phyloP scores from a whole-genome alignment of 306 rosid species.

The Castanea mollissima region DNA sequence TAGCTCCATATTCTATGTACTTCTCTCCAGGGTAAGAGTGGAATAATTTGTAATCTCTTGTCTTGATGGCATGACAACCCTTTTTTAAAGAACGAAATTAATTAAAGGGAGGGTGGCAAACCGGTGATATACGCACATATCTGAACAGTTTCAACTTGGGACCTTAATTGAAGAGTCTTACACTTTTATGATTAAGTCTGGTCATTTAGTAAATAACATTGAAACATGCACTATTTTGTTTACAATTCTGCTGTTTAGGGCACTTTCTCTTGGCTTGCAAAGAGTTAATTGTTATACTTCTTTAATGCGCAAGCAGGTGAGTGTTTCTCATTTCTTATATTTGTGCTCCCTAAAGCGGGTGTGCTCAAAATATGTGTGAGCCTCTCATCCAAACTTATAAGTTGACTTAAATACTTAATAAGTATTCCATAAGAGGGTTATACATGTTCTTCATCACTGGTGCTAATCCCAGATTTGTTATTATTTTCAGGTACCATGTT shows the following conservation, averaged over 20 bases:
- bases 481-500: constrained; percentile 80
- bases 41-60: background rate
- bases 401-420: background rate
- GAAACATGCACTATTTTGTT: background rate
- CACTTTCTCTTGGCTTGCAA: background rate
- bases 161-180: background rate
- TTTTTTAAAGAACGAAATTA: background rate
- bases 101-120: background rate
- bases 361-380: background rate
- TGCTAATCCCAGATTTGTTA: background rate
- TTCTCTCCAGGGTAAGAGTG: background rate
- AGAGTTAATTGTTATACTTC: background rate
- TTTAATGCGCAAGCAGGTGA: background rate
- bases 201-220: background rate
- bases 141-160: background rate
- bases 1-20: background rate
- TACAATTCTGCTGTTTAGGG: background rate
- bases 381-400: constrained; percentile 1
- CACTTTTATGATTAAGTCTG: background rate
- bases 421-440: background rate
- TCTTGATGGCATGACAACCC: background rate
- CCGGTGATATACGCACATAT: background rate
- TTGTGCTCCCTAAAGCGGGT: background rate
- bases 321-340: background rate
- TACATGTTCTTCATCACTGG: background rate